Evolutionary conservation across 225 moss, liverwort and hornwort species (phyloP), one percentile per base, ranked within the genome.

Genomic region (Physcomitrellopsis africana): DNA sequence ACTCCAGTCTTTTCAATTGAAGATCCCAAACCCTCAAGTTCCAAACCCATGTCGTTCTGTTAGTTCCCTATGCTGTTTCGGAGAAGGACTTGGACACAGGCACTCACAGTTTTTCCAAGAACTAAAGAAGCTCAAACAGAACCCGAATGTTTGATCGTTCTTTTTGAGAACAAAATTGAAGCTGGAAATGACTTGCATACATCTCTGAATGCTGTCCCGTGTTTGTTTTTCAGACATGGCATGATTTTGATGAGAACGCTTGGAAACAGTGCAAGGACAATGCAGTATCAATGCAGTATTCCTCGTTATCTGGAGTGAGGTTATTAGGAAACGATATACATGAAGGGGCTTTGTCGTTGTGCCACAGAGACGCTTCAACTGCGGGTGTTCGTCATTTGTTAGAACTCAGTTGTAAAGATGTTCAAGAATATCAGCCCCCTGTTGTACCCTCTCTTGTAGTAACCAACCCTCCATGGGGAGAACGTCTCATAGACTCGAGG

Each of bases 391-490:
- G 75, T 9, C 72, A 84, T 57, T 56, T 94, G 79, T 73, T 94
- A 57, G 90, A 90, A 32, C 88, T 94, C 17, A 90, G 81, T 67
- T 90, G 88, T 67, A 70, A 76, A 54, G 87, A 94, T 68, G 87
- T 86, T 71, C 77, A 83, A 60, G 79, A 89, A 20, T 94, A 90
- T 75, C 60, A 44, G 11, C 94, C 92, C 18, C 77, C 80, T 9
- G 73, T 67, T 37, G 67, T 81, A 66, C 94, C 94, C 22, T 89
- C 88, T 44, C 85, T 94, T 42, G 82, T 94, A 42, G 82, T 92
- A 63, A 88, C 89, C 16, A 94, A 94, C 84, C 94, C 92, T 47
- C 94, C 94, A 13, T 94, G 92, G 94, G 92, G 94, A 65, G 80
- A 81, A 5, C 92, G 94, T 14, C 90, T 94, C 17, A 79, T 77